A percentile compares a stretch with the other conserved stretches of the same genome.
Conservation (phyloP, 2,329 filamentous ascomycete genomes). For the Alternaria metachromatica region DNA sequence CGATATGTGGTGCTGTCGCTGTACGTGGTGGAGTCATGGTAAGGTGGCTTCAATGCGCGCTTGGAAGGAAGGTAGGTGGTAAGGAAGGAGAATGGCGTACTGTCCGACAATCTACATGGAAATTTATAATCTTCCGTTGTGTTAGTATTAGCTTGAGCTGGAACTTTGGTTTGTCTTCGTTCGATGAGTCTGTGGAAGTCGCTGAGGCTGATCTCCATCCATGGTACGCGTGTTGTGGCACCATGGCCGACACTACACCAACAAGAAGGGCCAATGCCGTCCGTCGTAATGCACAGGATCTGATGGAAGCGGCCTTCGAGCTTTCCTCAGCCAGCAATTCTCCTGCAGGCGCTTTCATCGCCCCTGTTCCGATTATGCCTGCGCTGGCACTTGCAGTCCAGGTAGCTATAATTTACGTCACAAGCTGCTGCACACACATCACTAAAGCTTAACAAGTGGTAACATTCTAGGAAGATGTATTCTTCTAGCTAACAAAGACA, state of each 20-base stretch:
- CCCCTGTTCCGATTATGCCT: neutral
- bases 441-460: too few relatives aligned
- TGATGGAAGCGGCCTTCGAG: fast-evolving
- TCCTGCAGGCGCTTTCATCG: neutral
- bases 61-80: neutral
- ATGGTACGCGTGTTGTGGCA: neutral
- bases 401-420: neutral
- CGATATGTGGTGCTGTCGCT: neutral
- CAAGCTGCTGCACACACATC: too few relatives aligned
- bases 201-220: neutral
- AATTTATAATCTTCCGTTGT: neutral
- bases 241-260: neutral
- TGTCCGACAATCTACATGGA: neutral
- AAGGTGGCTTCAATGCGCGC: neutral
- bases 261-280: neutral
- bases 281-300: too few relatives aligned
- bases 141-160: neutral
- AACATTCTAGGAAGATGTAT: too few relatives aligned
- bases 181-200: neutral
- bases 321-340: too few relatives aligned
- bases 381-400: neutral
- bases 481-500: too few relatives aligned
- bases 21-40: neutral
- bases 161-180: neutral
- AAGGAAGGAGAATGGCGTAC: neutral